These are phyloP conservation scores for Nothophaeocryptopus gaeumannii DNA, from an alignment of 2,329 filamentous ascomycete species.

Conservation along the genomic window DNA sequence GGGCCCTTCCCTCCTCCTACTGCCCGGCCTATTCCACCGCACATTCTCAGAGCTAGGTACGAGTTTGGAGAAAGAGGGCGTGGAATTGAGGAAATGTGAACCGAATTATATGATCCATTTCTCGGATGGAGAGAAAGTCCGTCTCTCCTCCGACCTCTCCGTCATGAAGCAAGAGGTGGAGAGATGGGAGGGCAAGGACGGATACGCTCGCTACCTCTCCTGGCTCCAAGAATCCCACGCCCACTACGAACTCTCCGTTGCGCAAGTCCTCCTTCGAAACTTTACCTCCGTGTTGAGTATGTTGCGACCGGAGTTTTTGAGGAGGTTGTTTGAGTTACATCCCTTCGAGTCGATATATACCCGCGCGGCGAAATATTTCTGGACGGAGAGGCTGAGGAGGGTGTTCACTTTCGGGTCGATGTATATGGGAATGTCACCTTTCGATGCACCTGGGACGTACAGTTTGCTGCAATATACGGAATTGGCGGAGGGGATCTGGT, in stretches of 20 bases:
- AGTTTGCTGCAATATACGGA: constrained; percentile 72
- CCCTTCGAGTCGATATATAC: constrained; percentile 69
- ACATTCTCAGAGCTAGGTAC: constrained; percentile 68
- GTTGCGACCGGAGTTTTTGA: constrained; percentile 57
- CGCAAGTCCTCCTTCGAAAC: constrained; percentile 65
- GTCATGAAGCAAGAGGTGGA: constrained; percentile 70
- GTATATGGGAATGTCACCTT: constrained; percentile 81
- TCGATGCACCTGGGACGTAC: constrained; percentile 72
- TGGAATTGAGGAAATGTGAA: constrained; percentile 67
- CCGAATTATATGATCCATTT: constrained; percentile 77
- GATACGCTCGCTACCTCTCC: constrained; percentile 65
- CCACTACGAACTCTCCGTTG: constrained; percentile 67
- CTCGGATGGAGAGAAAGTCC: constrained; percentile 62
- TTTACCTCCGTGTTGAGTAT: constrained; percentile 62
- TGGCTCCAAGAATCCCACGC: constrained; percentile 66
- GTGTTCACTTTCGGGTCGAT: constrained; percentile 77
- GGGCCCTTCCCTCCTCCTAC: constrained; percentile 69
- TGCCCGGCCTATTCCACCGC: constrained; percentile 68
- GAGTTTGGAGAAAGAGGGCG: constrained; percentile 62
- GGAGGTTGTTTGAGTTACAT: constrained; percentile 60
- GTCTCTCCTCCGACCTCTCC: constrained; percentile 65
- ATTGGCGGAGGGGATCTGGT: constrained; percentile 73
- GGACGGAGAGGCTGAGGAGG: constrained; percentile 64
- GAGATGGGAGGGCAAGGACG: constrained; percentile 68
- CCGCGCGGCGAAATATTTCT: constrained; percentile 65